Percentiles rank a stretch among this genome's conserved stretches.
Evolutionary conservation across 2,329 filamentous ascomycete species (phyloP).

Genomic region (Hymenoscyphus repandus): DNA sequence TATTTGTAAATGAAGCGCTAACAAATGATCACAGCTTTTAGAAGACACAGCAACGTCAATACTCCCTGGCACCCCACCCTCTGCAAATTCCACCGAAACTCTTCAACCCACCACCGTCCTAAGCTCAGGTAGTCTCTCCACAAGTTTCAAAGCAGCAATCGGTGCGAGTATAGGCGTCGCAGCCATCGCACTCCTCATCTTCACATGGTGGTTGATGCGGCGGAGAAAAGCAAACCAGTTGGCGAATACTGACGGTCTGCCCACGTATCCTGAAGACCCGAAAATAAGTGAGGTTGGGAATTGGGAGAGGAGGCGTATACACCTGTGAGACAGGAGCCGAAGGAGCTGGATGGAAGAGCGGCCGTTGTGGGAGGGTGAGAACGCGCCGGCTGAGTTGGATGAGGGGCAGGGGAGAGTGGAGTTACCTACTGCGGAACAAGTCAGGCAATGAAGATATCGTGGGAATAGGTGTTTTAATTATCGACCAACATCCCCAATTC

Average conservation of each 20-base stretch:
- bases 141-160: slow-evolving; percentile 12
- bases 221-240: not conserved
- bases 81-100: not conserved
- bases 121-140: slow-evolving; percentile 5
- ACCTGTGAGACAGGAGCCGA: not conserved
- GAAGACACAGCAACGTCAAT: not conserved
- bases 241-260: not conserved
- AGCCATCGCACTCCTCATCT: not conserved
- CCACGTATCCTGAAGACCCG: not conserved
- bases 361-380: not conserved
- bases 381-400: not conserved
- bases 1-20: not conserved
- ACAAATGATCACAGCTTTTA: too few relatives aligned
- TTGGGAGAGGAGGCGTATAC: not conserved
- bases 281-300: not conserved
- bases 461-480: too few relatives aligned
- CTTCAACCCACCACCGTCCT: not conserved
- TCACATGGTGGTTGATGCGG: slow-evolving; percentile 4
- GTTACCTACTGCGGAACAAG: not conserved
- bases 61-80: not conserved
- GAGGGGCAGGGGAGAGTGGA: too few relatives aligned
- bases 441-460: too few relatives aligned
- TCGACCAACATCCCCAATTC: too few relatives aligned
- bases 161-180: slow-evolving; percentile 6
- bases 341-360: not conserved